Evolutionary conservation across 2,329 filamentous ascomycete species (phyloP).

Genomic region (Calonectria pseudoturangicola): DNA sequence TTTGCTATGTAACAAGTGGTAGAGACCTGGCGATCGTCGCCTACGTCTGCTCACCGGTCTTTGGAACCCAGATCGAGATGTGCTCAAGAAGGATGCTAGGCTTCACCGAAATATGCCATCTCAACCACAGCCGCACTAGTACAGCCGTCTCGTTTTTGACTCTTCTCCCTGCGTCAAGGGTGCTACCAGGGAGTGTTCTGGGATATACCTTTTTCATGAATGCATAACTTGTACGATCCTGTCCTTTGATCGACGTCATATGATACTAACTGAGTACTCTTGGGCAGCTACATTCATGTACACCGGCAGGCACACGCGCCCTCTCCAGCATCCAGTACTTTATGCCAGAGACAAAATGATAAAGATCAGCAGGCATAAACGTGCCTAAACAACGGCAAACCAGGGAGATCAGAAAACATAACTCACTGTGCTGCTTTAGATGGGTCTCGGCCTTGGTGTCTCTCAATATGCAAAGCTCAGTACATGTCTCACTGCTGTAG

Average conservation of each 20-base stretch:
- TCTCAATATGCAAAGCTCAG: slow-evolving; percentile 36
- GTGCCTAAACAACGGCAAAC: slow-evolving; percentile 33
- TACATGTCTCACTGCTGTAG: slow-evolving; percentile 43
- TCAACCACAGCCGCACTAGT: neutral
- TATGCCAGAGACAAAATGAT: slow-evolving; percentile 5
- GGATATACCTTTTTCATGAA: neutral
- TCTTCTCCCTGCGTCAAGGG: neutral
- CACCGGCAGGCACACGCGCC: neutral
- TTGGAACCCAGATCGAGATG: slow-evolving; percentile 10
- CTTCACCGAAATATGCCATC: slow-evolving; percentile 12
- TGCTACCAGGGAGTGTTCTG: neutral
- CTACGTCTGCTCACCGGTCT: slow-evolving; percentile 22
- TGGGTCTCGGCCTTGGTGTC: slow-evolving; percentile 35
- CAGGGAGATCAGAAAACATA: slow-evolving; percentile 9
- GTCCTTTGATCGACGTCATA: neutral
- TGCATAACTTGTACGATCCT: no score
- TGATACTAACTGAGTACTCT: neutral
- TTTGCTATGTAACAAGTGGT: slow-evolving; percentile 6
- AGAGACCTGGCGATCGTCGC: slow-evolving; percentile 16
- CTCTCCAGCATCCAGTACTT: neutral
- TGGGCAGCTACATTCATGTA: neutral
- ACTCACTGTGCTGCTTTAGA: slow-evolving; percentile 1
- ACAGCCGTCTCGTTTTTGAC: neutral
- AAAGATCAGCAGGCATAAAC: slow-evolving; percentile 46
- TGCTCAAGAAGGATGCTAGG: neutral